Base-by-base conservation (phyloP, 192 early-diverging fungal species). In the Chytriomyces confervae region DNA sequence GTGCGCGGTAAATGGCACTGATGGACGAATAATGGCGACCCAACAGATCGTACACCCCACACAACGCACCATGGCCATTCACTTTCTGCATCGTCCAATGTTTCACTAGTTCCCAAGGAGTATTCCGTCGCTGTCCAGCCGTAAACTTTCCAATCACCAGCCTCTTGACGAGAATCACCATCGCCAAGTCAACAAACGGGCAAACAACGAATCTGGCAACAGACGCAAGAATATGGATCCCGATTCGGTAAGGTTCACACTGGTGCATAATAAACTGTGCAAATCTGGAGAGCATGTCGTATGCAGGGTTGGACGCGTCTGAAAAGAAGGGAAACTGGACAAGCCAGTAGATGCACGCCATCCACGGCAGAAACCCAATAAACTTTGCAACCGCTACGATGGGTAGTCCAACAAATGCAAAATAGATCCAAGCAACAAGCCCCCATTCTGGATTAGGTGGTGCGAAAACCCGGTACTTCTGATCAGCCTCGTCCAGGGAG, bases 21-120 rank as follows among this genome's bases (percentile, higher is more conserved):
- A 81, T 81, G 9, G 74, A 44, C 65, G 78, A 75, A 62, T 85
- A 85, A 57, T 85, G 84, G 7, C 68, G 68, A n/a, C 84, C 84
- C 44, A 85, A 49, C 10, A 83, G 72, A 13, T 79, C 66, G 23
- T 69, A 73, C 20, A 83, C 77, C 20, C 82, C 84, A 27, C 66
- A 44, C 61, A 85, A 72, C 18, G 69, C 76, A 10, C 78, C 82
- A 13, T 62, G 61, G 18, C 63, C 74, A 61, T 81, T 36, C 11
- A 85, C 61, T 16, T 66, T 65, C 23, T 77, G 50, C 81, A 84
- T 84, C 18, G 79, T 67, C 74, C 77, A 82, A 62, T 72, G 79
- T 5, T 66, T 51, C 10, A 77, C 36, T 0, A 80, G 45, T 8
- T 60, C 36, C 36, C 71, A 70, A 53, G 67, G 71, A 20, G 62